phyloP scores from a whole-genome alignment of 345 rosid species.

The Iberis pinnata region DNA sequence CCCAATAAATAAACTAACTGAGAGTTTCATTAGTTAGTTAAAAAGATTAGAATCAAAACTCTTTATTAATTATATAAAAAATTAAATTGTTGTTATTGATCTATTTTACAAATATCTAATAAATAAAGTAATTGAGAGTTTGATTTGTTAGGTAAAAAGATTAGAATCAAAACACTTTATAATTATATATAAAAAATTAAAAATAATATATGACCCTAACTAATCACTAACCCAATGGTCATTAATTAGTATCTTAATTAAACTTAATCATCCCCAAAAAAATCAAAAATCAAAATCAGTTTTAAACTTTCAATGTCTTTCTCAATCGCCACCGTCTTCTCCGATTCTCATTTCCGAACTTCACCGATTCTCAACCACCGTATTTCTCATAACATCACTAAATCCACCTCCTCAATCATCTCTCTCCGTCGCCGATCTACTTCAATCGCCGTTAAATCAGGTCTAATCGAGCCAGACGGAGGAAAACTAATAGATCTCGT shows the following conservation, averaged over 20 bases:
- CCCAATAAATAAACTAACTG: too few species aligned
- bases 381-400: conserved; percentile 24
- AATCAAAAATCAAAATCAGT: neutral
- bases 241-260: conserved; percentile 21
- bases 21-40: too few species aligned
- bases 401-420: neutral
- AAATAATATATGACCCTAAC: neutral
- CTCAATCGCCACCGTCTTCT: conserved; percentile 32
- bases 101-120: too few species aligned
- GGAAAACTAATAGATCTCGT: conserved; percentile 64
- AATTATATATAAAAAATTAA: too few species aligned
- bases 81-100: too few species aligned
- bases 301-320: conserved; percentile 45
- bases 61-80: too few species aligned
- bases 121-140: too few species aligned
- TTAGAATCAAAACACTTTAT: too few species aligned
- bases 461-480: conserved; percentile 79
- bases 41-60: too few species aligned
- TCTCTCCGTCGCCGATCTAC: conserved; percentile 7
- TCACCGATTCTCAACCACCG: conserved; percentile 27
- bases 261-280: too few species aligned
- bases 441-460: conserved; percentile 31
- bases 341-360: conserved; percentile 20
- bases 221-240: conserved; percentile 1
- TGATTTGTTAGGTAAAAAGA: too few species aligned